Base-by-base conservation (phyloP, 2,329 filamentous ascomycete species). In the Cladobotryum mycophilum region DNA sequence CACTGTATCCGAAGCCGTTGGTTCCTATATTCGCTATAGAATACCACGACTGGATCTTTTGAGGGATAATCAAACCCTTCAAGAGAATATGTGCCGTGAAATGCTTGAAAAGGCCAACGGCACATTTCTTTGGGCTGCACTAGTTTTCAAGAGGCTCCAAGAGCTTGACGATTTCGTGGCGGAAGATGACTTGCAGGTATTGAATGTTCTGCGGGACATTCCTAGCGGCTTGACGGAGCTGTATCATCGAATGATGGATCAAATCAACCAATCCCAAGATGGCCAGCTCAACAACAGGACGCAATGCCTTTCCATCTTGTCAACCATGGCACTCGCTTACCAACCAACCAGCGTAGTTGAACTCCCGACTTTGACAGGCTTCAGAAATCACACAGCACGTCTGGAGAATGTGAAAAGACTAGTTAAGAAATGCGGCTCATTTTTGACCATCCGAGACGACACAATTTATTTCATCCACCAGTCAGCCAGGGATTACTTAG, bases 401-500 rank as follows among this genome's bases (percentile, higher is more conserved):
- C 9, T 9, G 2, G 30, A 20, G 3, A 35, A 1, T 25, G 54
- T 5, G 25, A 57, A 48, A 60, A 7, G 65, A 8, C 55, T 72
- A 4, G 56, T 74, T 13, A 30, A 50, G 3, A 14, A 47, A 3
- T 75, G 68, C 52, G 66, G 70, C 30, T 75, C 67, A 5, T 71
- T 74, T 45, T 57, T 74, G 1, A 69, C 61, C 1, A 18, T 70
- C 40, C 58, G 58, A 30, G 48, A 67, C 2, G 48, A 42, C 3
- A 58, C 22, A 0, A 49, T 74, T 6, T 68, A 59, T 42, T 66
- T 72, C 51, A 60, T 75, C 1, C 70, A 76, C 53, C 64, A 72
- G 38, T 74, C 70, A 3, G 72, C 69, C 0, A 72, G 72, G 53
- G 70, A 75, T 3, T 74, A 74, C 52, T 50, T 74, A 5, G 55